Conservation (phyloP, 148 eudicot genomes). For the Persicaria tinctoria region DNA sequence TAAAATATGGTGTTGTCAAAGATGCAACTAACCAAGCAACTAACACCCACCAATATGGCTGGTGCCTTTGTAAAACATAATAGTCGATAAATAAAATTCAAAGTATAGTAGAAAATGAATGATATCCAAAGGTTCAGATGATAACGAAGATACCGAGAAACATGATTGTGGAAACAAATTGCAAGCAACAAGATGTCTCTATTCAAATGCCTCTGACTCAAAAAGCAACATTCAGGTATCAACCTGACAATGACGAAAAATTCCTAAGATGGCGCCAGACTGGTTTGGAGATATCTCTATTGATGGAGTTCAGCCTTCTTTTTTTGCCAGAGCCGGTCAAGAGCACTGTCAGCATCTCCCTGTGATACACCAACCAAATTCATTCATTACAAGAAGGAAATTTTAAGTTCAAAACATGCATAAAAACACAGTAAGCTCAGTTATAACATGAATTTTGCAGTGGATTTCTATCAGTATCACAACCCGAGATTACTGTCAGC, state of each 20-base stretch:
- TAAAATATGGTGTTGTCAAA: too few species aligned
- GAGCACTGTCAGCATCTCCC: constrained; percentile 73
- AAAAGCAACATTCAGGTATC: background rate
- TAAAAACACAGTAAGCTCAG: background rate
- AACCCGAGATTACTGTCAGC: constrained; percentile 41
- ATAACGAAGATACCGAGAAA: background rate
- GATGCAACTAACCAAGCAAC: too few species aligned
- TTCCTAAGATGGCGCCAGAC: background rate
- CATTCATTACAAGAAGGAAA: background rate
- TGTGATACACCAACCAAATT: constrained; percentile 12
- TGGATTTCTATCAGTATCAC: background rate
- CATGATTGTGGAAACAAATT: background rate
- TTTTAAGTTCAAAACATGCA: background rate
- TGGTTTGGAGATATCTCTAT: constrained; percentile 10
- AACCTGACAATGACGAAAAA: background rate
- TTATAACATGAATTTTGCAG: background rate
- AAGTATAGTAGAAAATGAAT: background rate
- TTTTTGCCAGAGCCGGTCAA: constrained; percentile 66
- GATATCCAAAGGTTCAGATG: background rate
- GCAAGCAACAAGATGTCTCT: background rate
- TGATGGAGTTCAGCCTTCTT: constrained; percentile 42
- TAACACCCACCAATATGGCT: too few species aligned
- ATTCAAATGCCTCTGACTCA: background rate
- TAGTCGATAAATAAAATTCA: background rate
- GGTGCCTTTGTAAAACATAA: background rate